Percentiles rank a stretch among this genome's conserved stretches.
phyloP scores from a whole-genome alignment of 768 basidiomycete species.

The Austroboletus eburneus region DNA sequence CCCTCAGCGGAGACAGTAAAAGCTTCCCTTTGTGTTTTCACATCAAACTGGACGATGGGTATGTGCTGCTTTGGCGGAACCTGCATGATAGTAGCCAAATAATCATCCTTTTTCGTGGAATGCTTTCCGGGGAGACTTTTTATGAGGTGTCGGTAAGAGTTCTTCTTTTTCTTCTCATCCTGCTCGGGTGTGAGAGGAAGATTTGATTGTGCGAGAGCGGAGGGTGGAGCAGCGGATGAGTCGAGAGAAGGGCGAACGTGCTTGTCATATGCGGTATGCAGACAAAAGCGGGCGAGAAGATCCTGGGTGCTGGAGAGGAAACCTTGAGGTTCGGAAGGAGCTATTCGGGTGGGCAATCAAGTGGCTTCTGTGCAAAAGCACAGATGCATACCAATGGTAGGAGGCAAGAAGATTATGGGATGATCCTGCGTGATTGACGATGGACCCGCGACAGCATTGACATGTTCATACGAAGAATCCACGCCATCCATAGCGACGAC shows the following conservation, averaged over 20 bases:
- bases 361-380: conserved; percentile 3
- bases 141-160: conserved; percentile 72
- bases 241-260: conserved; percentile 59
- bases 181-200: conserved; percentile 48
- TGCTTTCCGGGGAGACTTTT: conserved; percentile 78
- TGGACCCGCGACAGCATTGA: conserved; percentile 63
- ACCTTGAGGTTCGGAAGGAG: conserved; percentile 31
- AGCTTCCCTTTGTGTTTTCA: conserved; percentile 63
- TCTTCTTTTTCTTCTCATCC: conserved; percentile 69
- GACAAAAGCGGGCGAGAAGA: conserved; percentile 66
- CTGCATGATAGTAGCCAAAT: conserved; percentile 59
- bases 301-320: conserved; percentile 75
- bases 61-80: conserved; percentile 69
- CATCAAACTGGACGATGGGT: conserved; percentile 58
- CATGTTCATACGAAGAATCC: conserved; percentile 27
- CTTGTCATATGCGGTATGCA: conserved; percentile 74
- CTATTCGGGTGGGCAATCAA: conserved; percentile 22
- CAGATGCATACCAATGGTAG: conserved; percentile 29
- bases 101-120: conserved; percentile 76
- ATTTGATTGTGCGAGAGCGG: conserved; percentile 30
- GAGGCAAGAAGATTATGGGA: conserved; percentile 27
- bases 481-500: conserved; percentile 29
- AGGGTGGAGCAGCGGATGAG: conserved; percentile 19
- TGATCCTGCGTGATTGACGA: conserved; percentile 35
- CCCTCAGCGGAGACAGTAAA: conserved; percentile 72